phyloP scores from a whole-genome alignment of 495 filamentous ascomycete species.

The Xylaria venustula region DNA sequence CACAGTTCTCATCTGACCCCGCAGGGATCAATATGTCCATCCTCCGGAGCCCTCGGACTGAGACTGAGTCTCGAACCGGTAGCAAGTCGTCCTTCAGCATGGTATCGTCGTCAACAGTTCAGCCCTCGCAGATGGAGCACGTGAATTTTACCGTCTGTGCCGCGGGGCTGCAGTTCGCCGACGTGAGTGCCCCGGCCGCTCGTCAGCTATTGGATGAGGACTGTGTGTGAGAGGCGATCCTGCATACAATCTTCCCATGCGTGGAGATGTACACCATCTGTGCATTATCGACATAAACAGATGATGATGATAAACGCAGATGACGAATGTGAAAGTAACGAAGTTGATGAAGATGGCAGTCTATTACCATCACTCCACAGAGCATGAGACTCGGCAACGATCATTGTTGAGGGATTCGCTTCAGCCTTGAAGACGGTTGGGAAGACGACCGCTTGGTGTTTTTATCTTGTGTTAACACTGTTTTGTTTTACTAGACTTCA shows the following conservation, averaged over 20 bases:
- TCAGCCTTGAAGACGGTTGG: background rate
- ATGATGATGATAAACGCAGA: background rate
- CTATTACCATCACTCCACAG: background rate
- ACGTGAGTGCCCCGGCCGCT: constrained; percentile 4
- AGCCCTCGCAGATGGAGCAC: background rate
- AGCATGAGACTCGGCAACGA: background rate
- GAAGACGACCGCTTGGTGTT: background rate
- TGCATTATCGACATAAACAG: background rate
- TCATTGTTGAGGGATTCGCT: too few species aligned
- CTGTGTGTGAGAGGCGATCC: background rate
- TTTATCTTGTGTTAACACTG: background rate
- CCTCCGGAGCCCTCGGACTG: constrained; percentile 1
- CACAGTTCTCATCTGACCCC: background rate
- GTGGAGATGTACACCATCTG: too few species aligned
- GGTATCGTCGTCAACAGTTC: background rate
- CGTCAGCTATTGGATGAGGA: background rate
- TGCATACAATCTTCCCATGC: too few species aligned
- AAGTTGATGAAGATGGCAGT: background rate
- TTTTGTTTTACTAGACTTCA: background rate
- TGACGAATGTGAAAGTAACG: background rate
- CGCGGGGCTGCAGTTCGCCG: constrained; percentile 16
- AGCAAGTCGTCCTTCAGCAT: constrained; percentile 12
- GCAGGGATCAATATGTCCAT: constrained; percentile 9
- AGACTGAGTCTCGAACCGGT: background rate
- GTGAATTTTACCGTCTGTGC: constrained; percentile 8